Evolutionary conservation across 2,329 filamentous ascomycete species (phyloP), one percentile per base, ranked within the genome.

Genomic region (Diplodia mutila): DNA sequence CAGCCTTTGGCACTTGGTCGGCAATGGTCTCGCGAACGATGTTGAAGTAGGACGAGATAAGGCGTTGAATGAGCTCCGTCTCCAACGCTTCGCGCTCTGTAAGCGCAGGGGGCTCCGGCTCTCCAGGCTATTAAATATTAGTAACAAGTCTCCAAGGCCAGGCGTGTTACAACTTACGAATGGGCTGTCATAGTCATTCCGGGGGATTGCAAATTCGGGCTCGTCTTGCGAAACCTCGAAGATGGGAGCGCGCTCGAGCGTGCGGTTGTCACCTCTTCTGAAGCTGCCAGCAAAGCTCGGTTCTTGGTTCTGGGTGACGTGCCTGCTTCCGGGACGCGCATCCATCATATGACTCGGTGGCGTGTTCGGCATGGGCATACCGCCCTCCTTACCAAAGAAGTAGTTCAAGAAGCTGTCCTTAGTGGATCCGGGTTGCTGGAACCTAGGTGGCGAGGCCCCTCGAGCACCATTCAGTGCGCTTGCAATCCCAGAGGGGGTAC

Each of bases 21-120:
- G 94, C 94, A 74, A 97, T 97, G n/a, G 93, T 94, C 81, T 99
- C 95, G 70, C 95, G 92, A 55, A 99, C 95, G 75, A 99, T 99
- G 79, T 97, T 97, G 85, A 99, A 99, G 84, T 99, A 99, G 1
- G 94, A 97, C 37, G 92, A 97, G 78, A 99, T 99, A 67, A 99
- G 87, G 55, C 94, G 92, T 55, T 94, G 91, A 78, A 99, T 99
- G 49, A 99, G 89, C 80, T 99, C 95, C 11, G 95, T 98, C 82
- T 99, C 95, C 84, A 99, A 91, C 53, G 93, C 91, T 82, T 99
- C 95, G 64, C 95, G 92, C 73, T 99, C 95, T 0, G 94, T 97
- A 74, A 99, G 87, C 67, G 92, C 93, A 39, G 93, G 93, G 76
- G 97, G 93, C 69, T 90, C 87, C 65, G 86, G 74, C 11, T 77